These are phyloP conservation scores for Cryptomeria japonica DNA, from an alignment of 75 land plant genomes.

Conservation along the genomic window DNA sequence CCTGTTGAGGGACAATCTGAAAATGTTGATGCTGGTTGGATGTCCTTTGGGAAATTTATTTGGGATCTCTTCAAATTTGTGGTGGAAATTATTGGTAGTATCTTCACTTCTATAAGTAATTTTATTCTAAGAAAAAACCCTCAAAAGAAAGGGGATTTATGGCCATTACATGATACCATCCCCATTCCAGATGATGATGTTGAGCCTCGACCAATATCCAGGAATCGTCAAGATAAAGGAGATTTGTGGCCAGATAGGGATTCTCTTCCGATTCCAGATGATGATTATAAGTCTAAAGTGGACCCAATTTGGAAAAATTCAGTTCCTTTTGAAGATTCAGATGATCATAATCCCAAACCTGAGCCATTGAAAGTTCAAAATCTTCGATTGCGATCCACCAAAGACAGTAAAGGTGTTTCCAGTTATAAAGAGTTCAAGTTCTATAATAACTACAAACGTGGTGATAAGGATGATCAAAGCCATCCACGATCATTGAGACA, in stretches of 20 bases:
- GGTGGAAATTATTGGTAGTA: slow-evolving; percentile 28
- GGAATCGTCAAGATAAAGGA: slow-evolving; percentile 2
- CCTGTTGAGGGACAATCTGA: slow-evolving; percentile 41
- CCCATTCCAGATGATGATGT: slow-evolving; percentile 1
- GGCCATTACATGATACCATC: slow-evolving; percentile 9
- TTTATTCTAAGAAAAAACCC: background rate
- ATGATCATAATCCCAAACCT: background rate
- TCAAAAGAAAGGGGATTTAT: slow-evolving; percentile 6
- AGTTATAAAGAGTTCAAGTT: slow-evolving; percentile 35
- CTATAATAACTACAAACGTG: slow-evolving; percentile 42
- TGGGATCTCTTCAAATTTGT: slow-evolving; percentile 51
- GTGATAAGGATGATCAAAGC: slow-evolving; percentile 52
- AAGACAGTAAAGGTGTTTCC: slow-evolving; percentile 35
- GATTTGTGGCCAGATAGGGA: slow-evolving; percentile 38
- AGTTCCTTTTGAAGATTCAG: background rate
- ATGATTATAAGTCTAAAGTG: slow-evolving; percentile 29
- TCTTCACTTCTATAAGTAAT: slow-evolving; percentile 13
- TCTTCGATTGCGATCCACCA: slow-evolving; percentile 12
- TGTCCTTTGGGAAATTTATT: slow-evolving; percentile 63
- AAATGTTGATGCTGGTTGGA: slow-evolving; percentile 65
- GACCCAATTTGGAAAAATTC: slow-evolving; percentile 32
- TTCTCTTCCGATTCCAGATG: slow-evolving; percentile 59
- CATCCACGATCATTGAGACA: slow-evolving; percentile 45
- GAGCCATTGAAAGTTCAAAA: slow-evolving; percentile 36
- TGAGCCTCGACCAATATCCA: slow-evolving; percentile 6